These are phyloP conservation scores for Sporisorium scitamineum DNA, from an alignment of 1,284 basidiomycete genomes.

Conservation along the genomic window DNA sequence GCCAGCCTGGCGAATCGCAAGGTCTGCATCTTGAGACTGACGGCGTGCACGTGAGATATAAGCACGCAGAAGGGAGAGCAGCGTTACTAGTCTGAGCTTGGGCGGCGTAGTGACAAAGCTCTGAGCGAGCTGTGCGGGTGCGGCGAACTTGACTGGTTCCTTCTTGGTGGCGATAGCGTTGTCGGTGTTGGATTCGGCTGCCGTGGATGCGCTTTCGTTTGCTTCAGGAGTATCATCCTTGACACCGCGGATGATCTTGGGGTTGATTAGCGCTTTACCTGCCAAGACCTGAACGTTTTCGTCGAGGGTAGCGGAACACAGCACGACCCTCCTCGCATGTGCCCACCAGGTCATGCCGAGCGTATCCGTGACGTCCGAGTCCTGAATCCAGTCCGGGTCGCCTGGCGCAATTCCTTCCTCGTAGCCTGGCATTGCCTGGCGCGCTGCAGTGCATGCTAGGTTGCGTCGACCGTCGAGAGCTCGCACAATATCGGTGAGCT, in stretches of 20 bases:
- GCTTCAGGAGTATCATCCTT: slow-evolving; percentile 24
- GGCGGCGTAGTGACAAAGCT: slow-evolving; percentile 92
- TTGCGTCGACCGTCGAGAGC: slow-evolving; percentile 64
- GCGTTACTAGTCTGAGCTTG: slow-evolving; percentile 89
- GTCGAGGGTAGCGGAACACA: slow-evolving; percentile 96
- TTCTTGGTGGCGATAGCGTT: slow-evolving; percentile 71
- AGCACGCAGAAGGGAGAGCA: slow-evolving; percentile 80
- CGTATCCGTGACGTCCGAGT: slow-evolving; percentile 54
- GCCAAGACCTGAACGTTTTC: slow-evolving; percentile 95
- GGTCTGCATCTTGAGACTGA: slow-evolving; percentile 32
- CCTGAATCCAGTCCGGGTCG: slow-evolving; percentile 28
- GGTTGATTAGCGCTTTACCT: slow-evolving; percentile 78
- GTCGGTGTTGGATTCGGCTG: slow-evolving; percentile 4
- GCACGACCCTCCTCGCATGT: slow-evolving; percentile 80
- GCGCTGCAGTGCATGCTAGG: slow-evolving; percentile 72
- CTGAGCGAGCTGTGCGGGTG: slow-evolving; percentile 93
- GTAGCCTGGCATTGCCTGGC: slow-evolving; percentile 71
- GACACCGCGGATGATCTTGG: slow-evolving; percentile 71
- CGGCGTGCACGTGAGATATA: slow-evolving; percentile 74
- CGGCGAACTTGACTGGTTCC: slow-evolving; percentile 77
- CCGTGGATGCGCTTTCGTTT: background rate
- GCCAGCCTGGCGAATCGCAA: slow-evolving; percentile 30
- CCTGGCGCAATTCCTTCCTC: slow-evolving; percentile 21
- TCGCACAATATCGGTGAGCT: slow-evolving; percentile 79
- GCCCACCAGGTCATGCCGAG: slow-evolving; percentile 66